These are phyloP conservation scores for Phytophthora cajani DNA, from an alignment of 352 stramenopile genomes.

Conservation along the genomic window DNA sequence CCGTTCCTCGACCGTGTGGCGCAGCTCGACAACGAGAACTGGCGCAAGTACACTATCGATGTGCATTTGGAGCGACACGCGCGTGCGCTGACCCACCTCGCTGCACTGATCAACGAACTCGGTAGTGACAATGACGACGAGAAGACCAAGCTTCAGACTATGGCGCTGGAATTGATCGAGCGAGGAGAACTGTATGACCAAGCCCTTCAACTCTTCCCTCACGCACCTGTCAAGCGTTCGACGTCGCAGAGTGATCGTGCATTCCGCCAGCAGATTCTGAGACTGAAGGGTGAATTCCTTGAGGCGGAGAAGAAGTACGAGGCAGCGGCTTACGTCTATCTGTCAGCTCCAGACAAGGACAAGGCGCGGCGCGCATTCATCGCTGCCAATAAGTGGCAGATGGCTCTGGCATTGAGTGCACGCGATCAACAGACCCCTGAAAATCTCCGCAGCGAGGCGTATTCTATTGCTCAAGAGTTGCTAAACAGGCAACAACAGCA, in stretches of 20 bases:
- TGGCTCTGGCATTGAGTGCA: conserved; percentile 59
- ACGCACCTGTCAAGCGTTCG: conserved; percentile 9
- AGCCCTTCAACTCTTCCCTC: conserved; percentile 50
- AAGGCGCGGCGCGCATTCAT: conserved; percentile 67
- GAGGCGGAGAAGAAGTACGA: conserved; percentile 47
- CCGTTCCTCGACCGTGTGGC: conserved; percentile 65
- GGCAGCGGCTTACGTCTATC: conserved; percentile 69
- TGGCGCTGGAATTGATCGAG: conserved; percentile 52
- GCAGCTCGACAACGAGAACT: conserved; percentile 37
- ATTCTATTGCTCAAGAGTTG: conserved; percentile 60
- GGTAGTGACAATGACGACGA: conserved; percentile 34
- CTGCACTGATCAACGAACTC: conserved; percentile 30
- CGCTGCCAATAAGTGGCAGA: conserved; percentile 60
- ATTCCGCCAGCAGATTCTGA: conserved; percentile 50
- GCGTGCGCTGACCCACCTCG: conserved; percentile 57
- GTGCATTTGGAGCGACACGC: conserved; percentile 50
- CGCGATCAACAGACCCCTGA: conserved; percentile 31
- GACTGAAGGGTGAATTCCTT: conserved; percentile 59
- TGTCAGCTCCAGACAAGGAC: conserved; percentile 47
- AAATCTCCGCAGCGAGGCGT: conserved; percentile 51
- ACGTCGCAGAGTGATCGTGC: conserved; percentile 14
- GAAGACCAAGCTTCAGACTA: conserved; percentile 18
- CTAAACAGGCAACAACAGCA: conserved; percentile 44
- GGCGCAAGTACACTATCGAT: conserved; percentile 72
- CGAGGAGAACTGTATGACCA: conserved; percentile 58